Conservation (phyloP, 352 stramenopile genomes). For the Phytophthora brassicae region DNA sequence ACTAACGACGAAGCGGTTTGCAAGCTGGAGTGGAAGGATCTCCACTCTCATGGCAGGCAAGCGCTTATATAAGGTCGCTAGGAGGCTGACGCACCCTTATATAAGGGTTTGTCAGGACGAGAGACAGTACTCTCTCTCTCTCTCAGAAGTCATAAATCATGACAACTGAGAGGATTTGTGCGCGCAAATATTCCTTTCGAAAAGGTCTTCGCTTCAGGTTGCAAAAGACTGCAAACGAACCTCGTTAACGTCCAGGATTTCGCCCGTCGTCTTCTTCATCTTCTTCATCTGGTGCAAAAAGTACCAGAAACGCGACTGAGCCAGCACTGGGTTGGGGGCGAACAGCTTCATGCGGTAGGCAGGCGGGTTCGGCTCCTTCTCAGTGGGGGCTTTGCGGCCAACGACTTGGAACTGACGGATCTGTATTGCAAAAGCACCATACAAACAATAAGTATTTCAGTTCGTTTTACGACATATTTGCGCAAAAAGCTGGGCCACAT, state of each 20-base stretch:
- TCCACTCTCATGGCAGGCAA: conserved; percentile 87
- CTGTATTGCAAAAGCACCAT: conserved; percentile 34
- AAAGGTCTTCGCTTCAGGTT: background rate
- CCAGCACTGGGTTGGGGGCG: conserved; percentile 95
- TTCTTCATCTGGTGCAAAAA: conserved; percentile 99
- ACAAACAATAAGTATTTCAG: conserved; percentile 1
- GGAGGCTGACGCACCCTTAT: conserved; percentile 29
- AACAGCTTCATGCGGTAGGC: conserved; percentile 99
- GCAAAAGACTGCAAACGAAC: conserved; percentile 54
- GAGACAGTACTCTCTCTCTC: background rate
- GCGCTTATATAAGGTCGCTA: conserved; percentile 63
- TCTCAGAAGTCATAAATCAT: conserved; percentile 16
- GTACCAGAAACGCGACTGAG: conserved; percentile 99
- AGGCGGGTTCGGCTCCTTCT: conserved; percentile 97
- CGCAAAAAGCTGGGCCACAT: conserved; percentile 1
- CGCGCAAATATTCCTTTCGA: background rate
- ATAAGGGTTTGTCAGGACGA: conserved; percentile 17
- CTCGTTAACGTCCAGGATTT: conserved; percentile 99
- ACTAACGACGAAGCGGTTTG: conserved; percentile 78
- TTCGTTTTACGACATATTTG: background rate
- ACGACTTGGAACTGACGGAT: conserved; percentile 99
- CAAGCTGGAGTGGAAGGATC: conserved; percentile 77
- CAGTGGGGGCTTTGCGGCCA: conserved; percentile 98
- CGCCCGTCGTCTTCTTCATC: conserved; percentile 99
- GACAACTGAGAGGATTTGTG: conserved; percentile 16